Conservation (phyloP, 495 filamentous ascomycete genomes). For the Aspergillus cristatus region DNA sequence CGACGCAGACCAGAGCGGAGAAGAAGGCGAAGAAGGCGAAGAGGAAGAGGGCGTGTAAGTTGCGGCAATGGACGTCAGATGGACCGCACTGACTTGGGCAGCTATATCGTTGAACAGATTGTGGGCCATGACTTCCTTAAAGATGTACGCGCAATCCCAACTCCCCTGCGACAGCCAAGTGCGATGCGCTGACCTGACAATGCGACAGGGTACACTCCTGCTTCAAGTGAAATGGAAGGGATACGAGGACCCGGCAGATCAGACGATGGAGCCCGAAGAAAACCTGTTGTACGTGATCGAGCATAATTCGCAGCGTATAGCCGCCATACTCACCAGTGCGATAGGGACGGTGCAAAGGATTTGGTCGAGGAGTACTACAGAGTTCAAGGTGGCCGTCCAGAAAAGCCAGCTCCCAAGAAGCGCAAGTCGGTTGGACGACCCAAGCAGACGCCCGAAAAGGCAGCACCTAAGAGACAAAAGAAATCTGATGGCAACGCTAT, state of each 20-base stretch:
- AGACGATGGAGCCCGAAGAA: slow-evolving; percentile 53
- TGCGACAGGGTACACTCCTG: slow-evolving; percentile 29
- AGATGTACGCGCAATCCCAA: slow-evolving; percentile 19
- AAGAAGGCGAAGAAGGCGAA: slow-evolving; percentile 32
- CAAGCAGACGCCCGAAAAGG: slow-evolving; percentile 15
- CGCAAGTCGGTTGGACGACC: slow-evolving; percentile 29
- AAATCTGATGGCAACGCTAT: slow-evolving; percentile 9
- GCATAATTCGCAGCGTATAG: neutral
- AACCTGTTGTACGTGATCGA: slow-evolving; percentile 37
- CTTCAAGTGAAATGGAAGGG: slow-evolving; percentile 58
- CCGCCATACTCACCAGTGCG: slow-evolving; percentile 8
- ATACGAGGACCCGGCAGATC: slow-evolving; percentile 44
- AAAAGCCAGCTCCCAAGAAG: slow-evolving; percentile 25
- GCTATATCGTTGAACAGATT: slow-evolving; percentile 56
- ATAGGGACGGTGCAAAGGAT: slow-evolving; percentile 44
- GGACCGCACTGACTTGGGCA: slow-evolving; percentile 26
- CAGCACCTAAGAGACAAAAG: slow-evolving; percentile 13
- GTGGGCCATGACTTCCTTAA: slow-evolving; percentile 34
- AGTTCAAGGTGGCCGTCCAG: slow-evolving; percentile 46
- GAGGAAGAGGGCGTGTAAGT: slow-evolving; percentile 35
- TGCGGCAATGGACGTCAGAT: neutral
- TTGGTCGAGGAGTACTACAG: slow-evolving; percentile 46
- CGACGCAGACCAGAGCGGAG: slow-evolving; percentile 22
- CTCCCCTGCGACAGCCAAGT: too few relatives aligned
- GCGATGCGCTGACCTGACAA: slow-evolving; percentile 12